Base-by-base conservation (phyloP, 2,329 filamentous ascomycete species). In the Plectosphaerella sp. region DNA sequence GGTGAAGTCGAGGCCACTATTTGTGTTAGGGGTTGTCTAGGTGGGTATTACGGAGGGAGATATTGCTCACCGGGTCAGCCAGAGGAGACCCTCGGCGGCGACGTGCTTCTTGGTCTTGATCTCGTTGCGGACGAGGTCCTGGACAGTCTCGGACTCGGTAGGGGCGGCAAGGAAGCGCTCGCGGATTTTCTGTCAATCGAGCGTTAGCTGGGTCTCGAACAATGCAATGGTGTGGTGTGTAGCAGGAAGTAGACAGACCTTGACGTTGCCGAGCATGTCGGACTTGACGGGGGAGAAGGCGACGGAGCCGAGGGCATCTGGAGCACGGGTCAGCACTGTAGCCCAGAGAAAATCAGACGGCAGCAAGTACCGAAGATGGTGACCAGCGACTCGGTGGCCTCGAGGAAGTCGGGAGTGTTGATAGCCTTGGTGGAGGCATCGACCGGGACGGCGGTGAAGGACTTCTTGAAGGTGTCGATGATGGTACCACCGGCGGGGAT, bases 1-100 rank as follows among this genome's bases (percentile, higher is more conserved):
- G 59, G 93, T 97, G 77, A 99, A 99, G 67, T 97, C 91, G 65
- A 97, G 88, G 55, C 88, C 94, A 57, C 92, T 96, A 62, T 15
- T 1, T 20, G 18, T 5, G 36, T 39, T 12, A 39, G n/a, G 4
- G 36, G 36, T 14, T 4, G 36, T 5, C 5, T 14, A 6, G 12
- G 4, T 39, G 36, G 36, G 11, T 39, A 12, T 39, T 16, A 12
- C 6, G 36, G 36, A 39, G 12, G 14, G 36, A 5, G n/a, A 39
- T 39, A 9, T 5, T 28, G 25, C 79, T 55, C 79, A 95, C 89
- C 93, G 88, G 60, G 87, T 80, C 56, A 97, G 81, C 94, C 94
- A 99, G 55, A 97, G 71, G 49, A 97, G 79, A 50, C 92, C 94
- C 73, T 97, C 92, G 12, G 91, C 87, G 51, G 94, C 93, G 52